Conservation (phyloP, 495 filamentous ascomycete genomes). For the Cercophora sp. region DNA sequence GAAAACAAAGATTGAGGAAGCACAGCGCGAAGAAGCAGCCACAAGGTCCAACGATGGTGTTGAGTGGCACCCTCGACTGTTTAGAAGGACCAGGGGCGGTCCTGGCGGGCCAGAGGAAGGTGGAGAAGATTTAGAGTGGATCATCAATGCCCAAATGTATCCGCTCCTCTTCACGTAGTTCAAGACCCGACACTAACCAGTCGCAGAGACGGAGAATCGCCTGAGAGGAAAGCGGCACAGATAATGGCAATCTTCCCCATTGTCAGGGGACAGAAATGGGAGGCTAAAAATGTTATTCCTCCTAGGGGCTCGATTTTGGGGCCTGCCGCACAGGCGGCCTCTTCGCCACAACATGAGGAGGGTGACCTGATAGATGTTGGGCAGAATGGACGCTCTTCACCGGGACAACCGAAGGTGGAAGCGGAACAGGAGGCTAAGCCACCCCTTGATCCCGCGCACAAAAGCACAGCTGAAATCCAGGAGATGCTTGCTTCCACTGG, state of each 20-base stretch:
- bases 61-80: constrained; percentile 86
- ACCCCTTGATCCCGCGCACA: constrained; percentile 21
- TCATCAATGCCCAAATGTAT: constrained; percentile 85
- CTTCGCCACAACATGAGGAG: constrained; percentile 2
- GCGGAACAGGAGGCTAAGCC: constrained; percentile 2
- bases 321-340: constrained; percentile 2
- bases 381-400: constrained; percentile 24
- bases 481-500: constrained; percentile 40
- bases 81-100: constrained; percentile 69
- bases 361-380: constrained; percentile 46
- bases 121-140: constrained; percentile 87
- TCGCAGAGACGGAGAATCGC: constrained; percentile 57
- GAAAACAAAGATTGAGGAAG: constrained; percentile 91
- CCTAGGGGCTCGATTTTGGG: constrained; percentile 23
- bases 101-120: constrained; percentile 73
- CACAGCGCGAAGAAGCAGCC: constrained; percentile 83
- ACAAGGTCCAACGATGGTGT: constrained; percentile 73
- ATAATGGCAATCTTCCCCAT: constrained; percentile 86
- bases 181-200: constrained; percentile 23
- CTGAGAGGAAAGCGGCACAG: constrained; percentile 73
- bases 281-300: constrained; percentile 37
- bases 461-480: constrained; percentile 38
- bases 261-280: constrained; percentile 62
- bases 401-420: neutral
- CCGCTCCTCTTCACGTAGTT: constrained; percentile 23